These are phyloP conservation scores for Fusarium globosum DNA, from an alignment of 2,329 filamentous ascomycete genomes.

Conservation along the genomic window DNA sequence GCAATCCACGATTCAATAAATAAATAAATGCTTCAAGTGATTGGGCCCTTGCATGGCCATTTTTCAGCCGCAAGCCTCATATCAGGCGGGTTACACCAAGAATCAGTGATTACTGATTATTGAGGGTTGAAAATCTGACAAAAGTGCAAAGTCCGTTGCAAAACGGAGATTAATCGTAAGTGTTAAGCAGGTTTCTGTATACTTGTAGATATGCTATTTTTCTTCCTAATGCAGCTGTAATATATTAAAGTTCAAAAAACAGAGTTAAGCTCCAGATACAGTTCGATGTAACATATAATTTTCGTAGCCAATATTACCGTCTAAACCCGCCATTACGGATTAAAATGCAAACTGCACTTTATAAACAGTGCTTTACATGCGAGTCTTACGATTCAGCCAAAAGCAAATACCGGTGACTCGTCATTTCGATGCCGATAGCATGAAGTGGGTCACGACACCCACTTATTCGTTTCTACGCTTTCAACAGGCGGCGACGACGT, in stretches of 20 bases:
- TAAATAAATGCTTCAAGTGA: not conserved
- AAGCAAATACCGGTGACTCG: not conserved
- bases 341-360: too few relatives aligned
- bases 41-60: not conserved
- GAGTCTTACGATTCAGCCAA: not conserved
- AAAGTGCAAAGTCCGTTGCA: not conserved
- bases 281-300: not conserved
- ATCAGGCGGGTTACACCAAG: too few relatives aligned
- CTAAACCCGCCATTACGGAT: too few relatives aligned
- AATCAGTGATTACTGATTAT: not conserved
- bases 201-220: too few relatives aligned
- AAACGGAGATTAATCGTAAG: not conserved
- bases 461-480: not conserved
- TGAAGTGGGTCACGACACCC: not conserved
- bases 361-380: too few relatives aligned
- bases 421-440: not conserved
- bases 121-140: not conserved
- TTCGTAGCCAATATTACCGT: not conserved
- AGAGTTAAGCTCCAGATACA: not conserved
- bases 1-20: accelerated
- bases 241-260: not conserved
- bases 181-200: not conserved
- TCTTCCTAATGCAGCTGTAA: not conserved
- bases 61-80: not conserved
- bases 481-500: not conserved